These are phyloP conservation scores for Chenopodium berlandieri DNA, from an alignment of 148 eudicot genomes.

Conservation along the genomic window DNA sequence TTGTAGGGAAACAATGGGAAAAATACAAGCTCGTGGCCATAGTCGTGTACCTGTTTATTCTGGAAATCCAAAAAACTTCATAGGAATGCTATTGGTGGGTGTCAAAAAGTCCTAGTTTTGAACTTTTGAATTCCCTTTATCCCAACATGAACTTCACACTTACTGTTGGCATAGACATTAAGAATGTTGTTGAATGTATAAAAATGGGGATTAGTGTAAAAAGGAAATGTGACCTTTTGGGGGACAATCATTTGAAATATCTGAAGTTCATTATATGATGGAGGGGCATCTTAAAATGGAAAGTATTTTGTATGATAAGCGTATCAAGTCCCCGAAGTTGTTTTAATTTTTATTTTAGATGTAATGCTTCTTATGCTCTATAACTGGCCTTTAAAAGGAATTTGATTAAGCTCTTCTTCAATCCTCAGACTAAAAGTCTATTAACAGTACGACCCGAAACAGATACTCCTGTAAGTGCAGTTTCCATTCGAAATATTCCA, in stretches of 20 bases:
- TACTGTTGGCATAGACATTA: too few relatives aligned
- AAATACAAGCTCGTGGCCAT: conserved; percentile 91
- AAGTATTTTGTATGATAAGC: background rate
- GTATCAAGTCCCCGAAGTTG: background rate
- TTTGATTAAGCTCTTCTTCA: conserved; percentile 13
- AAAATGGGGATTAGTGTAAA: too few relatives aligned
- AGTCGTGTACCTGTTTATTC: conserved; percentile 97
- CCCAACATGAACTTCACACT: background rate
- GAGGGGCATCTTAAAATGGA: too few relatives aligned
- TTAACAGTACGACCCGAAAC: conserved; percentile 94
- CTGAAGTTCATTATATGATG: too few relatives aligned
- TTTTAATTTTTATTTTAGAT: background rate
- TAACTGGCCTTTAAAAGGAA: background rate
- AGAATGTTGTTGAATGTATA: too few relatives aligned
- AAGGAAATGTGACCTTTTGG: too few relatives aligned
- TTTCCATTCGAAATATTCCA: conserved; percentile 88
- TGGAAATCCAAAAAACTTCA: conserved; percentile 87
- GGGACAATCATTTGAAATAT: too few relatives aligned
- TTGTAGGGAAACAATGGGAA: conserved; percentile 96
- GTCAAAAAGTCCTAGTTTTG: conserved; percentile 13
- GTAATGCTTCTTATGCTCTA: background rate
- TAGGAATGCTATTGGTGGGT: conserved; percentile 90
- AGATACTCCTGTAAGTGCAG: conserved; percentile 98
- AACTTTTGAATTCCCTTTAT: background rate
- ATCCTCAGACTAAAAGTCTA: conserved; percentile 78